Base-by-base conservation (phyloP, 2,329 filamentous ascomycete genomes). In the Setomelanomma holmii region DNA sequence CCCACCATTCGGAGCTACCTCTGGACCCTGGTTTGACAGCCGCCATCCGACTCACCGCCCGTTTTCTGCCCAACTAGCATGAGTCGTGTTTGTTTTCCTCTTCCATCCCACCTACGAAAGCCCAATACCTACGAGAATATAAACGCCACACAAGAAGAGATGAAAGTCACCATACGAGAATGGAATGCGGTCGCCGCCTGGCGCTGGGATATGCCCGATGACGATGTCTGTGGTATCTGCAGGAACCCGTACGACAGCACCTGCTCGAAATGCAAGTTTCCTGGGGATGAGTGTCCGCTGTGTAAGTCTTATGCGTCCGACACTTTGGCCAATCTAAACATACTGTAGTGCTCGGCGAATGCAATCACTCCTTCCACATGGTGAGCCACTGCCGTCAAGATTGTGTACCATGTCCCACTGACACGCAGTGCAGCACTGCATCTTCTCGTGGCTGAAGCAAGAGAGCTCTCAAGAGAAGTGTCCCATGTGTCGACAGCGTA, bases 201-300 rank as follows among this genome's bases (percentile, higher is more conserved):
- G 95, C 88, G 91, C 60, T 99, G 95, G 95, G 91, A 98, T 74
- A 90, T 98, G 69, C 92, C 93, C 20, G 92, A 96, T 67, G 93
- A 97, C 78, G 93, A 99, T 73, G 93, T 98, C 58, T 99, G 95
- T 68, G 95, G 95, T 67, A 99, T 99, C 78, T 99, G 95, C 78
- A 93, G 96, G 73, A 93, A 96, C 57, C 90, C 96, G 69, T 99
- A 98, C 73, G 95, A 99, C 74, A 93, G 93, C 53, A 98, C 95
- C 21, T 99, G 95, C 80, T 93, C 95, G 40, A 96, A 92, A 49
- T 99, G 95, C 86, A 96, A 96, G 82, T 98, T 92, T 72, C 95
- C 95, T 12, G 95, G 95, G 51, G 95, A 99, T 68, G 93, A 97
- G 72, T 99, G 95, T 78, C 90, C 90, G 53, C 82, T 99, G 53